Evolutionary conservation across 805 yeast genomes (phyloP), one percentile per base, ranked within the genome.

Genomic region (Wickerhamomyces chaumierensis): DNA sequence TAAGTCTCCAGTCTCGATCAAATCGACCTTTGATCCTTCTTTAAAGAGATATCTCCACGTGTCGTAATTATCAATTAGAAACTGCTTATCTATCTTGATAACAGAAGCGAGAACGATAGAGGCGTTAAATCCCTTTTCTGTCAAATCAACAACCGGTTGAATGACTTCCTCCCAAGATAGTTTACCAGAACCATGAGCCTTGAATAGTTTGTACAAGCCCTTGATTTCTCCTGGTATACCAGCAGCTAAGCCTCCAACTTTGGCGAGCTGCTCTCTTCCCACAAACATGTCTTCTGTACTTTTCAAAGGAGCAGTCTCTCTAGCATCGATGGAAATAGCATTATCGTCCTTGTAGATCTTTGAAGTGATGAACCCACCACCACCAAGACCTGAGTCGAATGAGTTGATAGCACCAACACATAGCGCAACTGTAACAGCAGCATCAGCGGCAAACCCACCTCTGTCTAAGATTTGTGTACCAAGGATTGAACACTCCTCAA

Each of bases 151-250:
- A 2, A 88, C 92, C 0, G 96, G 96, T 47, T 69, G 65, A 8
- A 90, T 58, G 41, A 90, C 63, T 17, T 84, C 77, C 18, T 54
- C 54, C 96, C 97, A 90, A 2, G 69, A 49, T 8, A 84, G 55
- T 4, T 65, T 66, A 0, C 94, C 94, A 3, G 86, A 76, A 0
- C 92, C 87, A 50, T 78, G 90, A 13, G 56, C 45, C 23, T 58
- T 47, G 56, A 61, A 74, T 31, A 90, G 61, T 33, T 66, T 71
- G 49, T 81, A 75, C n/a, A 87, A 62, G 0, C 96, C 98, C 42
- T 77, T 78, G 36, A 90, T 50, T 56, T 90, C 97, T 11, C 98
- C 98, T 0, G 98, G 98, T 16, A 82, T 74, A 2, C 76, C 97
- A 9, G 78, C 75, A 0, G 96, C 85, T n/a, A 86, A 61, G 0